Base-by-base conservation (phyloP, 371 early-diverging fungal genomes). In the Zopfochytrium polystomum region DNA sequence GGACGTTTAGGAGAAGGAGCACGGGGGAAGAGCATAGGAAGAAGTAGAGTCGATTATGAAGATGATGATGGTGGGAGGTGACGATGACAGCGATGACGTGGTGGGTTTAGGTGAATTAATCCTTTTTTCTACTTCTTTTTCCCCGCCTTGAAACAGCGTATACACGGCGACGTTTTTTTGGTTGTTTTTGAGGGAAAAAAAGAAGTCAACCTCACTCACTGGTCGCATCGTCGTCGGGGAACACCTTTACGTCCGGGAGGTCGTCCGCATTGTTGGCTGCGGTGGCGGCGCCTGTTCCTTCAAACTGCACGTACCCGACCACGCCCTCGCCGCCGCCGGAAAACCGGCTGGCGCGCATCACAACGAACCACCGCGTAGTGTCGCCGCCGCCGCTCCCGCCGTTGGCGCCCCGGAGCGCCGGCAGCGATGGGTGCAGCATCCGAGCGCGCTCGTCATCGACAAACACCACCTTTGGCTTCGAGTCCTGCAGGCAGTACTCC, bases 401-500 rank as follows among this genome's bases (percentile, higher is more conserved):
- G n/a, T n/a, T n/a, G n/a, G n/a, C n/a, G n/a, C n/a, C n/a, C n/a
- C n/a, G n/a, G n/a, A n/a, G n/a, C n/a, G n/a, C n/a, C n/a, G n/a
- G n/a, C n/a, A n/a, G n/a, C n/a, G n/a, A n/a, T n/a, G n/a, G n/a
- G 38, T 34, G 33, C 1, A 54, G 42, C 15, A 23, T 32, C 38
- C 38, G 15, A 9, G 54, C 54, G 42, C 15, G 33, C 42, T 54
- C 54, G 7, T 22, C 15, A 38, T 54, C 35, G 23, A 54, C 35
- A n/a, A 54, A 13, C n/a, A 52, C 22, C 18, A 54, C 4, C 6
- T 15, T 3, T 9, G 54, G 42, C 26, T 42, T 55, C 1, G 54
- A 43, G 42, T 61, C 54, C 18, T 11, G 0, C n/a, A 61, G 48
- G 52, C 51, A 43, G 2, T 1, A 61, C 25, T 27, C 53, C 42